Evolutionary conservation across 176 grass and related monocot species (phyloP).

Genomic region (Carex myosuroides): DNA sequence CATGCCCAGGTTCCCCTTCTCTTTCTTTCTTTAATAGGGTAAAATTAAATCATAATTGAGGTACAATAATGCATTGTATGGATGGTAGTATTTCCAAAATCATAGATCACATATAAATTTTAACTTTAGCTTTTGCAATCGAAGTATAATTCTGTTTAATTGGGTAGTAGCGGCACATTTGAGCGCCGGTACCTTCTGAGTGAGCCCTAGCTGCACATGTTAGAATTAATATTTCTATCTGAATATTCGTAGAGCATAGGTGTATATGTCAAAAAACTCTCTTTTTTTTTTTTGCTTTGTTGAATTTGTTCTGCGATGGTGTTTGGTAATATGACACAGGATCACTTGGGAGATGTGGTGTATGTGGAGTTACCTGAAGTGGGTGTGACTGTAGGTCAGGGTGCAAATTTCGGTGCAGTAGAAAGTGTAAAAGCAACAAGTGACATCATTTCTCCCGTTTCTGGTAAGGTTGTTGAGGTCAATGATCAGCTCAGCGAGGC

Average conservation of each 20-base stretch:
- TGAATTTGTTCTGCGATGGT: constrained; percentile 1
- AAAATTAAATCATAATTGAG: background rate
- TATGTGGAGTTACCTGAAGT: constrained; percentile 90
- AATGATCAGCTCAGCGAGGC: constrained; percentile 38
- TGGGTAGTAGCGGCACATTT: background rate
- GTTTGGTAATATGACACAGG: constrained; percentile 23
- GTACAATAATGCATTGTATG: background rate
- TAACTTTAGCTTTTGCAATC: background rate
- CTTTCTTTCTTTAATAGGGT: background rate
- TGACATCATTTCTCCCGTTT: constrained; percentile 72
- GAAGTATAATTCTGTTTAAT: background rate
- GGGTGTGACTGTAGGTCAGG: constrained; percentile 51
- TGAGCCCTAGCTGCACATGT: background rate
- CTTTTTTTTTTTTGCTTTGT: background rate
- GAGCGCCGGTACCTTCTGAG: background rate
- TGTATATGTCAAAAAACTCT: constrained; percentile 3
- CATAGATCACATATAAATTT: background rate
- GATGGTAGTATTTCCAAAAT: background rate
- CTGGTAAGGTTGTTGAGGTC: constrained; percentile 74
- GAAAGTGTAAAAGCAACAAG: constrained; percentile 99
- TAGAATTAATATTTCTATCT: background rate
- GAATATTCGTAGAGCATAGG: background rate
- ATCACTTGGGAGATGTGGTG: constrained; percentile 96
- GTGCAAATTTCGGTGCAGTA: constrained; percentile 74
- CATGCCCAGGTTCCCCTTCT: constrained; percentile 67